Evolutionary conservation across 768 basidiomycete genomes (phyloP), one percentile per base, ranked within the genome.

Genomic region (Calocybe cyanea): DNA sequence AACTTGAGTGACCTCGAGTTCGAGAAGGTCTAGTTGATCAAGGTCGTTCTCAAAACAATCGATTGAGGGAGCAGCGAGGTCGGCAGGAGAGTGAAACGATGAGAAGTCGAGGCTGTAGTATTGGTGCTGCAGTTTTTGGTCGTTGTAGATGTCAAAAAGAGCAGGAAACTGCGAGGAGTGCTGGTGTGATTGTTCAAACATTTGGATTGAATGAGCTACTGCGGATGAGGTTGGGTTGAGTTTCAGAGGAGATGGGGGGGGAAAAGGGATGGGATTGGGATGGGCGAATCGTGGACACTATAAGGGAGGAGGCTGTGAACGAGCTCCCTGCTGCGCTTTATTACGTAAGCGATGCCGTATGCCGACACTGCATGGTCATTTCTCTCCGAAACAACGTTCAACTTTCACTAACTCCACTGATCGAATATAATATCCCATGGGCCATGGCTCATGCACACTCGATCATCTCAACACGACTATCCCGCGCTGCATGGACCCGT

Each of bases 31-130:
- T 56, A 79, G 79, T 57, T 87, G 78, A 67, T 89, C 88, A 58
- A 92, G 77, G 67, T 92, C 89, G 41, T 77, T 77, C 62, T 91
- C 89, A 69, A 92, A 91, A 52, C 81, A 74, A 72, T 90, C 87
- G 50, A 86, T 84, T 59, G 85, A 79, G 35, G 87, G 86, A 43
- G 84, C 85, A 57, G 81, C 72, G 66, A 86, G 76, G 68, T 87
- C 86, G 48, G 78, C 70, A 54, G 80, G 76, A 51, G 77, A 73
- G 58, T 80, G 78, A 67, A 83, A 83, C 62, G 81, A 82, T 67
- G 79, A 73, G 71, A 84, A 83, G 65, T 80, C 79, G 63, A 79
- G 70, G 66, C 69, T 69, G 59, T 49, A 55, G n/a, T 35, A 33
- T 14, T 49, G 48, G 36, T 76, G 51, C 41, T 56, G 13, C n/a